Conservation (phyloP, 768 basidiomycete genomes). For the Thelephora aurantiotincta region DNA sequence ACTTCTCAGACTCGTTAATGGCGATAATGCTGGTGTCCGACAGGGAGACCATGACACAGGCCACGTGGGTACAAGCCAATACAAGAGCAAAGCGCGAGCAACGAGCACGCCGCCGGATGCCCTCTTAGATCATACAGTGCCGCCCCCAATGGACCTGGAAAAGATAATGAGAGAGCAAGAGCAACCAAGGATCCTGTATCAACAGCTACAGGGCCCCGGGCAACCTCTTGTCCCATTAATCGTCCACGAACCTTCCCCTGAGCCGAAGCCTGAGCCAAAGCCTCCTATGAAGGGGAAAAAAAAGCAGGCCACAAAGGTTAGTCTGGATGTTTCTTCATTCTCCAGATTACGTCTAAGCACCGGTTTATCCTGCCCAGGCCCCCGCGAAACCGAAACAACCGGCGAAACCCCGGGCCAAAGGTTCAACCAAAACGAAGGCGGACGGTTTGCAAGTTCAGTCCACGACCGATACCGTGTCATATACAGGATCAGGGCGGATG, state of each 20-base stretch:
- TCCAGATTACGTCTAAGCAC: not conserved
- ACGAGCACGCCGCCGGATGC: not conserved
- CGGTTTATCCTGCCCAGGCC: not conserved
- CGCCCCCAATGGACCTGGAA: no score
- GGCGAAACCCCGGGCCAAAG: constrained; percentile 20
- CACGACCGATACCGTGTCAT: constrained; percentile 2
- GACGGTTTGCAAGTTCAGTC: not conserved
- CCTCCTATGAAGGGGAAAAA: constrained; percentile 1
- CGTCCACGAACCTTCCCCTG: no score
- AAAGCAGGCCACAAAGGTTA: constrained; percentile 8
- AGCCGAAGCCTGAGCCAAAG: no score
- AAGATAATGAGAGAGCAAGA: no score
- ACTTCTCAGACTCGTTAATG: constrained; percentile 47
- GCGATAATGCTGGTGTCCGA: constrained; percentile 24
- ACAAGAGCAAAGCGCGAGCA: not conserved
- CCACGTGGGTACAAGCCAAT: not conserved
- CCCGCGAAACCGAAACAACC: constrained; percentile 13
- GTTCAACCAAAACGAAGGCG: constrained; percentile 15
- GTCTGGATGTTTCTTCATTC: not conserved
- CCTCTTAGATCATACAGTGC: no score
- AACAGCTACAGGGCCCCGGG: no score
- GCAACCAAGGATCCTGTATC: no score
- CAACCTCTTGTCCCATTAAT: no score
- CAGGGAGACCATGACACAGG: not conserved
- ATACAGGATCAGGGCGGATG: constrained; percentile 16